phyloP scores from a whole-genome alignment of 352 stramenopile species.

The Phytophthora sansomeana region DNA sequence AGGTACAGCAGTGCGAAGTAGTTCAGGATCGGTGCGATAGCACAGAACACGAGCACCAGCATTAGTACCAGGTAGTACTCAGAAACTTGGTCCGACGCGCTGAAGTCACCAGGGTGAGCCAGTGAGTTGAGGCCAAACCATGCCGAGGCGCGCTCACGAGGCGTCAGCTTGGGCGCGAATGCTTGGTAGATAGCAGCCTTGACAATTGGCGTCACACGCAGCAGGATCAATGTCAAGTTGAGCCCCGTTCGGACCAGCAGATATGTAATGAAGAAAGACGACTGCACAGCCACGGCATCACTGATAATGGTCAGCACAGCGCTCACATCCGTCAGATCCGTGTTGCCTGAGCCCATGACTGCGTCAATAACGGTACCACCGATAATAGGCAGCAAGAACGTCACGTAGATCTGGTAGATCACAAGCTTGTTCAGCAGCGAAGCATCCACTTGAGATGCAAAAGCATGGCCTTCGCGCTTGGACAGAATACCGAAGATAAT shows the following conservation, averaged over 20 bases:
- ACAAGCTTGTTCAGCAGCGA: slow-evolving; percentile 87
- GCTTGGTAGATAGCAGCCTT: slow-evolving; percentile 82
- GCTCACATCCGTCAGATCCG: slow-evolving; percentile 54
- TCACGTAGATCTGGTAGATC: slow-evolving; percentile 85
- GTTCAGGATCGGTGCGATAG: slow-evolving; percentile 80
- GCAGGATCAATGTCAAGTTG: slow-evolving; percentile 68
- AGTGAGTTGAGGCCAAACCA: slow-evolving; percentile 80
- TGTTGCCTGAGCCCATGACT: slow-evolving; percentile 60
- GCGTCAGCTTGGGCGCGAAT: slow-evolving; percentile 84
- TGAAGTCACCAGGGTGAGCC: slow-evolving; percentile 66
- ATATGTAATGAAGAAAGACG: slow-evolving; percentile 85
- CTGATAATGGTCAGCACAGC: slow-evolving; percentile 64
- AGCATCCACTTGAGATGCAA: slow-evolving; percentile 63
- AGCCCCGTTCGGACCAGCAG: slow-evolving; percentile 80
- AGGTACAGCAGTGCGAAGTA: slow-evolving; percentile 82
- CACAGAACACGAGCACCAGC: slow-evolving; percentile 76
- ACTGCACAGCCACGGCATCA: slow-evolving; percentile 73
- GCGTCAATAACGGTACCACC: slow-evolving; percentile 81
- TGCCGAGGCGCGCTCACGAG: slow-evolving; percentile 66
- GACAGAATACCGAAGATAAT: slow-evolving; percentile 88
- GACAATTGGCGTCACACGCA: slow-evolving; percentile 77
- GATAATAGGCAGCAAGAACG: slow-evolving; percentile 86
- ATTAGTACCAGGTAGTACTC: slow-evolving; percentile 83
- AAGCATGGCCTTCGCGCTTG: slow-evolving; percentile 81
- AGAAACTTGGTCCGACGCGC: slow-evolving; percentile 60